Conservation (phyloP, 306 rosid genomes). For the Cicer chorassanicum region DNA sequence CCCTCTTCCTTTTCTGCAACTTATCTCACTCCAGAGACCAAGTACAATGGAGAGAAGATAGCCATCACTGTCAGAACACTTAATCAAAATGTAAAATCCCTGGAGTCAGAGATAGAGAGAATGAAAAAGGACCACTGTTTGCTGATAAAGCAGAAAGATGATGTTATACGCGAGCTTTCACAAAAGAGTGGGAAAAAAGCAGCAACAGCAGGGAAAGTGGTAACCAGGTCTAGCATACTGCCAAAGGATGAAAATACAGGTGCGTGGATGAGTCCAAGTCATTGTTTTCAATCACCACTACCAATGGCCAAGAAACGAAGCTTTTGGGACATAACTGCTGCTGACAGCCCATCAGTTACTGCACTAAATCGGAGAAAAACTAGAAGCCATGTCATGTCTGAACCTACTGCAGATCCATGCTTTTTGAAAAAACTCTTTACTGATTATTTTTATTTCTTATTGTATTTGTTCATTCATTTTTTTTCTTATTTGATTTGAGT, state of each 20-base stretch:
- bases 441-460: background rate
- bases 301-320: slow-evolving; percentile 20
- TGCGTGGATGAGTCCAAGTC: slow-evolving; percentile 72
- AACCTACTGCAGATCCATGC: slow-evolving; percentile 60
- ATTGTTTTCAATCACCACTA: slow-evolving; percentile 70
- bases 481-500: slow-evolving; percentile 19
- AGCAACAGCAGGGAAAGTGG: slow-evolving; percentile 44
- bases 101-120: slow-evolving; percentile 76
- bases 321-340: slow-evolving; percentile 31
- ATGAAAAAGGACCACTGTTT: slow-evolving; percentile 64
- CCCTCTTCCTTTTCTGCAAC: slow-evolving; percentile 57
- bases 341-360: slow-evolving; percentile 67
- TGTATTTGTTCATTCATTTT: slow-evolving; percentile 17
- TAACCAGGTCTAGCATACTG: slow-evolving; percentile 67
- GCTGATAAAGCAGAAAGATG: slow-evolving; percentile 78
- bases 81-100: slow-evolving; percentile 56
- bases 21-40: slow-evolving; percentile 73
- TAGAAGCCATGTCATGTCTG: slow-evolving; percentile 72
- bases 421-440: slow-evolving; percentile 28
- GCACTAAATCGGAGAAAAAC: slow-evolving; percentile 79
- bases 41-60: slow-evolving; percentile 61
- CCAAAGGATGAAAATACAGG: slow-evolving; percentile 67
- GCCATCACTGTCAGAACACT: slow-evolving; percentile 56
- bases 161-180: slow-evolving; percentile 66
- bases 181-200: slow-evolving; percentile 52